Percentiles rank a stretch among this genome's conserved stretches.
These are phyloP conservation scores for Cymbidium sinense DNA, from an alignment of 106 monocot species.

Conservation along the genomic window DNA sequence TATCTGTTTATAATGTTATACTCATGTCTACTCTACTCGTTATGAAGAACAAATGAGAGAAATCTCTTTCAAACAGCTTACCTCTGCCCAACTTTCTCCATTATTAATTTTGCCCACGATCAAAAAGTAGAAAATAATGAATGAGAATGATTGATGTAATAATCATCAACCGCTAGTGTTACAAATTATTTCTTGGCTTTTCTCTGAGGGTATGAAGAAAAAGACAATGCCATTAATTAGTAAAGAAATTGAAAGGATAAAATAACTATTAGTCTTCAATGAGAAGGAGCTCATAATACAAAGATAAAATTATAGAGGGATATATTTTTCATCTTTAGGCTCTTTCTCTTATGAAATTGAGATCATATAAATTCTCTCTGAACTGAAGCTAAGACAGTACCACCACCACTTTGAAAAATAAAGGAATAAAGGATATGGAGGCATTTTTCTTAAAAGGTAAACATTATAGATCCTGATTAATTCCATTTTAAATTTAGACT, in stretches of 20 bases:
- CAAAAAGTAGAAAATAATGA: neutral
- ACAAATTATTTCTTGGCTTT: slow-evolving; percentile 2
- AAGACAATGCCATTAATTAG: neutral
- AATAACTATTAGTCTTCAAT: neutral
- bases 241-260: neutral
- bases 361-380: neutral
- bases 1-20: neutral
- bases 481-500: no score
- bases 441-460: neutral
- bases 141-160: neutral
- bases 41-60: neutral
- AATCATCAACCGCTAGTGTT: no score
- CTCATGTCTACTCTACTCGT: neutral
- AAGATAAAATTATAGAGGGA: slow-evolving; percentile 1
- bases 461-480: neutral
- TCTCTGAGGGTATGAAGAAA: neutral
- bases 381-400: neutral
- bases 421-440: slow-evolving; percentile 1
- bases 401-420: neutral
- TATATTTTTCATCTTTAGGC: neutral
- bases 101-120: neutral
- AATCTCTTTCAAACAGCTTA: neutral
- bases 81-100: neutral
- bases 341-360: neutral
- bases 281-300: neutral